Percentiles rank a stretch among this genome's conserved stretches.
Conservation (phyloP, 2,329 filamentous ascomycete species). For the Xylaria arbuscula region DNA sequence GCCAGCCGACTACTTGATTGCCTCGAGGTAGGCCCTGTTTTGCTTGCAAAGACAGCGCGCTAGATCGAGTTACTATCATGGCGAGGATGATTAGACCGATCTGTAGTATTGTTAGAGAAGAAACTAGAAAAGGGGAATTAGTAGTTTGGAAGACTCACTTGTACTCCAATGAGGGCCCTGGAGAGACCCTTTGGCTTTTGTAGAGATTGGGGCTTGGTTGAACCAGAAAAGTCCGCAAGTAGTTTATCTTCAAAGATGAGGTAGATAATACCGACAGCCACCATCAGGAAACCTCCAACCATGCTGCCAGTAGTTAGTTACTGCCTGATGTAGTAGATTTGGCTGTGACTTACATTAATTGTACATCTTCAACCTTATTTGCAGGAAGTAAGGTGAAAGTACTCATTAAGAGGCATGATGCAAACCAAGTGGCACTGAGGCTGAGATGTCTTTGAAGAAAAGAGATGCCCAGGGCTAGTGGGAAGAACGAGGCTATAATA, state of each 20-base stretch:
- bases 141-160: slow-evolving; percentile 58
- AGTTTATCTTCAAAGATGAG: slow-evolving; percentile 79
- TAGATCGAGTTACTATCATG: slow-evolving; percentile 88
- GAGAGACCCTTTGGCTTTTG: slow-evolving; percentile 59
- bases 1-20: slow-evolving; percentile 88
- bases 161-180: slow-evolving; percentile 71
- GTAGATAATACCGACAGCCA: slow-evolving; percentile 78
- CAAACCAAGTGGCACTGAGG: slow-evolving; percentile 76
- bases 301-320: slow-evolving; percentile 61
- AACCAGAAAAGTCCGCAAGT: slow-evolving; percentile 58
- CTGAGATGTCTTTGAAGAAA: slow-evolving; percentile 76
- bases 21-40: slow-evolving; percentile 86
- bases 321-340: background rate
- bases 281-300: slow-evolving; percentile 82
- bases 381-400: slow-evolving; percentile 87
- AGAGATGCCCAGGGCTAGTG: slow-evolving; percentile 74
- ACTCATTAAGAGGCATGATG: slow-evolving; percentile 86
- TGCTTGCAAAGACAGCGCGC: slow-evolving; percentile 84
- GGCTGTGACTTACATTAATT: slow-evolving; percentile 47
- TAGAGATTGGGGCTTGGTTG: slow-evolving; percentile 42
- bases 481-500: slow-evolving; percentile 81
- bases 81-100: slow-evolving; percentile 82
- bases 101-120: slow-evolving; percentile 50
- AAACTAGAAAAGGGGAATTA: slow-evolving; percentile 35
- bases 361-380: slow-evolving; percentile 82